These are phyloP conservation scores for Penicillium freii DNA, from an alignment of 2,329 filamentous ascomycete genomes.

Conservation along the genomic window DNA sequence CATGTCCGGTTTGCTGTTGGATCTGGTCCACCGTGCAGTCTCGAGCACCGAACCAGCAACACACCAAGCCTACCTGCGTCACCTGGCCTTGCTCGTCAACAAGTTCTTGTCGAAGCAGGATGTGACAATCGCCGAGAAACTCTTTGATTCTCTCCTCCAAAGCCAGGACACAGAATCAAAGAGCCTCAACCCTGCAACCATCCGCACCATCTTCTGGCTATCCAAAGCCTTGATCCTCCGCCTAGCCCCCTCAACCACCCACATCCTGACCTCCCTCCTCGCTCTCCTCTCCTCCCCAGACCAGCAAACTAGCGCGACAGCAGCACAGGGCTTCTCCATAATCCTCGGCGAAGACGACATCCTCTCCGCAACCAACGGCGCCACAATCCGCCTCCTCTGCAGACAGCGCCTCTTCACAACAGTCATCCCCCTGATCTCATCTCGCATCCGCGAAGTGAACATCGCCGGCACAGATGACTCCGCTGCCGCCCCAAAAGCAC, in stretches of 20 bases:
- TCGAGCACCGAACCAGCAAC: constrained; percentile 33
- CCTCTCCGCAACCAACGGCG: constrained; percentile 60
- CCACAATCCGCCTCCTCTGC: constrained; percentile 59
- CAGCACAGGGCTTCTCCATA: constrained; percentile 58
- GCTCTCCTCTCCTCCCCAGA: constrained; percentile 45
- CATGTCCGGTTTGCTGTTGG: constrained; percentile 36
- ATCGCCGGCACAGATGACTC: constrained; percentile 35
- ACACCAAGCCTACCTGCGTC: constrained; percentile 43
- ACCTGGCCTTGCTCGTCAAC: constrained; percentile 43
- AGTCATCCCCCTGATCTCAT: constrained; percentile 56
- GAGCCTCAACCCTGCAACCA: constrained; percentile 39
- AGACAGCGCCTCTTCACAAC: constrained; percentile 64
- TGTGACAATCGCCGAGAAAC: constrained; percentile 30
- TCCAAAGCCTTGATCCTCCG: constrained; percentile 61
- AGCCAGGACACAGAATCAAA: constrained; percentile 15
- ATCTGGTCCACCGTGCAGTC: constrained; percentile 37
- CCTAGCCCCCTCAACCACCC: constrained; percentile 47
- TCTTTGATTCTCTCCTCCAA: constrained; percentile 35
- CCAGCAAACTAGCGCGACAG: constrained; percentile 48
- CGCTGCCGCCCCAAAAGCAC: constrained; percentile 20
- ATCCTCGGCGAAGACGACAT: constrained; percentile 62
- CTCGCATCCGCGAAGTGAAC: constrained; percentile 49
- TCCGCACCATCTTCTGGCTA: constrained; percentile 60
- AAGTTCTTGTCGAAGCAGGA: constrained; percentile 42
- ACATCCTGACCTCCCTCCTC: constrained; percentile 53